Base-by-base conservation (phyloP, 495 filamentous ascomycete genomes). In the Talaromyces borbonicus region DNA sequence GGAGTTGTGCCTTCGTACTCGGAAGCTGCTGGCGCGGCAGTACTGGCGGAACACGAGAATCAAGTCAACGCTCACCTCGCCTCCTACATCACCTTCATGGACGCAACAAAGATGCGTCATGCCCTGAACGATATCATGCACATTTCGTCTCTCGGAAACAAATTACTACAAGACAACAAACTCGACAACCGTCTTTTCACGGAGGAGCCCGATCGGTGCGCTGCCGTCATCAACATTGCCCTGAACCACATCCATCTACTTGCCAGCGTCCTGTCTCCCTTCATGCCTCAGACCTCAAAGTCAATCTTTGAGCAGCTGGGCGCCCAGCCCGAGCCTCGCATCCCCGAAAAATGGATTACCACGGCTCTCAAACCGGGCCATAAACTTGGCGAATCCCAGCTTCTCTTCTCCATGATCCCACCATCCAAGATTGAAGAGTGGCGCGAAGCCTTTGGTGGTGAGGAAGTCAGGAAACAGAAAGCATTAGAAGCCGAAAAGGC, bases 81-180 rank as follows among this genome's bases (percentile, higher is more conserved):
- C 30, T 16, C 46, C 22, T 68, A 68, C 46, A 52, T 58, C 36
- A 61, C 52, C 8, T 51, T 60, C 16, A 49, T 65, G 24, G 61
- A 65, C 27, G 65, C 61, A 12, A 61, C 69, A 19, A 66, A 66
- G 48, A 58, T 73, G 32, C 60, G 62, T 23, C 47, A 53, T 1
- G 68, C 56, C n/a, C 51, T 73, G n/a, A 25, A 48, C 29, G 57
- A 50, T 8, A 59, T 61, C 15, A 56, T 71, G 56, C 52, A 59
- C 12, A 52, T 73, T 5, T 68, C 67, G 16, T 50, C 40, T 12
- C 49, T 63, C 2, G 68, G 68, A 50, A 73, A 73, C 51, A 53
- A 56, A n/a, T 52, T 73, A 16, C 56, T 73, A 5, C 69, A 73
- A 51, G 58, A 64, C 52, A 61, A 71, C 50, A 56, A 57, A 29